Percentiles rank a stretch among this genome's conserved stretches.
Conservation (phyloP, 345 rosid genomes). For the Toxicodendron radicans region DNA sequence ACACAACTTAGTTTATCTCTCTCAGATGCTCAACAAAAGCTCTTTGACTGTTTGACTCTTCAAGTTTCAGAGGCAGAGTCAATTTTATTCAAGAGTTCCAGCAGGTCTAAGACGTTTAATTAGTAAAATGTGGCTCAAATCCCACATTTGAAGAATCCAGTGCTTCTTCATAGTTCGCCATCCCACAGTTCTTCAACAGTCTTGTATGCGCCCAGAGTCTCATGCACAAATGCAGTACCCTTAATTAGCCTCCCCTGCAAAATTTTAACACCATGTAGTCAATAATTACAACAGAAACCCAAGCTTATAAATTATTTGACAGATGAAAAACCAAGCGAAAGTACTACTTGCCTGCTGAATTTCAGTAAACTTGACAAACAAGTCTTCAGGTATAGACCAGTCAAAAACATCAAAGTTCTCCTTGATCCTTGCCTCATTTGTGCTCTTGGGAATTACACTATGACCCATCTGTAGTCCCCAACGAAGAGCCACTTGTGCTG, state of each 20-base stretch:
- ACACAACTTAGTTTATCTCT: not conserved
- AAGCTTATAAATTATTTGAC: too few species aligned
- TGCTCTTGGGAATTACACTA: constrained; percentile 63
- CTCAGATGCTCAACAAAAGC: not conserved
- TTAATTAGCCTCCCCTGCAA: constrained; percentile 38
- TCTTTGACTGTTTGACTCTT: not conserved
- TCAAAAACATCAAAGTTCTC: constrained; percentile 51
- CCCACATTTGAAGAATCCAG: too few species aligned
- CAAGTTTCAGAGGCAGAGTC: not conserved
- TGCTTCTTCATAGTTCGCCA: constrained; percentile 30
- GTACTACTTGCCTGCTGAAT: constrained; percentile 51
- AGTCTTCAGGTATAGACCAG: constrained; percentile 47
- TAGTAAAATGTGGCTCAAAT: too few species aligned
- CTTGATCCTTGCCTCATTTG: constrained; percentile 40
- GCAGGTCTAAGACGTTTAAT: too few species aligned
- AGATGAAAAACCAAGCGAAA: not conserved
- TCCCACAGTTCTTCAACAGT: constrained; percentile 55
- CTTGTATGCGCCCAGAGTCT: constrained; percentile 39
- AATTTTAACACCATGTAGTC: not conserved
- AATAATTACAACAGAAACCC: not conserved
- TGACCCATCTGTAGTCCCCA: constrained; percentile 71
- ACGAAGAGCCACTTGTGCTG: constrained; percentile 65
- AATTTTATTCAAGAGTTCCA: not conserved
- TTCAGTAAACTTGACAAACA: constrained; percentile 41
- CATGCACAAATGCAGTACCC: constrained; percentile 37